Evolutionary conservation across 1,139 yeast species (phyloP).

Genomic region (Taphrina sp.): DNA sequence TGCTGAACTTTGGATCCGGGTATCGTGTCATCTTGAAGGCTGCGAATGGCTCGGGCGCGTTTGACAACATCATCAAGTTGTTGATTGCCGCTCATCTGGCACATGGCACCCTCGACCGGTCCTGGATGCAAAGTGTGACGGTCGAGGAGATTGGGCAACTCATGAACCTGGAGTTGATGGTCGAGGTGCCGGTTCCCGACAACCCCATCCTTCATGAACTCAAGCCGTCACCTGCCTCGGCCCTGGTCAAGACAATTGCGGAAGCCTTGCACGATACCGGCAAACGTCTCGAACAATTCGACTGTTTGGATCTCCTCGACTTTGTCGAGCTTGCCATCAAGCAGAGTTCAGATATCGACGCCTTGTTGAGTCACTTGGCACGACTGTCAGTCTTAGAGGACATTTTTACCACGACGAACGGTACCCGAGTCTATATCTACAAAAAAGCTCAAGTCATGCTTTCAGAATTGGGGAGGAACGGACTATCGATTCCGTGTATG

Average conservation of each 20-base stretch:
- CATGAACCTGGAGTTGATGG: conserved; percentile 10
- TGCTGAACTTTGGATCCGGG: conserved; percentile 24
- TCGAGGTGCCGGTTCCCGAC: conserved; percentile 8
- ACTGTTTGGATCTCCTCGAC: background rate
- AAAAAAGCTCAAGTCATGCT: conserved; percentile 29
- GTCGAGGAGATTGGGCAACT: conserved; percentile 9
- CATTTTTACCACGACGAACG: background rate
- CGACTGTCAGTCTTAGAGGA: conserved; percentile 16
- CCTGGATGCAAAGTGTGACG: conserved; percentile 16
- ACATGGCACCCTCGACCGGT: background rate
- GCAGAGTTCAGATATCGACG: conserved; percentile 5
- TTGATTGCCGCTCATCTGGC: conserved; percentile 22
- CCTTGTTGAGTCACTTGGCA: background rate
- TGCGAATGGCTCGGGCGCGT: conserved; percentile 27
- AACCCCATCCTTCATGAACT: conserved; percentile 4
- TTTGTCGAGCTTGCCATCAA: conserved; percentile 1
- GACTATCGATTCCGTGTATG: conserved; percentile 8
- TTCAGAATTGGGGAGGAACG: conserved; percentile 19
- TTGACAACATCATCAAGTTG: conserved; percentile 20
- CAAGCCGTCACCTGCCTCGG: conserved; percentile 17
- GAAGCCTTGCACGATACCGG: conserved; percentile 19
- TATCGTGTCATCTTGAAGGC: conserved; percentile 24
- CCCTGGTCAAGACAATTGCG: conserved; percentile 10
- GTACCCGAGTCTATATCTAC: conserved; percentile 5
- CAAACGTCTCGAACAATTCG: background rate